Evolutionary conservation across 352 stramenopile species (phyloP), one percentile per base, ranked within the genome.

Genomic region (Elongisporangium prolatum): DNA sequence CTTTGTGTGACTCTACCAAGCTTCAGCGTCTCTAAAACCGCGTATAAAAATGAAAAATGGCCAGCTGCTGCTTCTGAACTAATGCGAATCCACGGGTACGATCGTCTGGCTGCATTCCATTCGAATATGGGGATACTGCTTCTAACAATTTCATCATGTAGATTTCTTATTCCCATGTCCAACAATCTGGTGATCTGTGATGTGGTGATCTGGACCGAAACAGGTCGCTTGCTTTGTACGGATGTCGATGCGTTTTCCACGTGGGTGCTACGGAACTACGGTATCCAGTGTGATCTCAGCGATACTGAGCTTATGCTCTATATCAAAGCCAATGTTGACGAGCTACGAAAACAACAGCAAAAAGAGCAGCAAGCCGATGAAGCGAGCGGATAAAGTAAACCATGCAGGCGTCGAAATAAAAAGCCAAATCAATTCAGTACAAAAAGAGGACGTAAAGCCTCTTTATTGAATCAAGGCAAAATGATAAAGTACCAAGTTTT

Each of bases 261-360:
- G 2, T 88, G 86, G 20, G 78, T 72, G 8, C 62, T 78, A 14
- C 72, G 68, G 25, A 80, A 77, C 20, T 89, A 89, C 59, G 77
- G 81, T 50, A 60, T 91, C 14, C 75, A 88, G 52, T 59, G 89
- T 54, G 81, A 91, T 37, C 61, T 89, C 52, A 77, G 57, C 34
- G 79, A 91, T 20, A 61, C 75, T 7, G 81, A 91, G 53, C 57
- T 91, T 21, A 56, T 77, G 48, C 64, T 88, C 17, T 84, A 87
- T 61, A 73, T 87, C 55, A 87, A 86, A 51, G 75, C 77, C 17
- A 88, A 91, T 65, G 65, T 88, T 48, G 77, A 91, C 21, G 81
- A 89, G 57, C 59, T 86, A 48, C 71, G 76, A 0, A 63, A 72
- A 4, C 64, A 71, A 16, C 64, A 77, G 44, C 62, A 58, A 24